A percentile compares a stretch with the other conserved stretches of the same genome.
Evolutionary conservation across 768 basidiomycete genomes (phyloP).

Genomic region (Flagelloscypha sp.): DNA sequence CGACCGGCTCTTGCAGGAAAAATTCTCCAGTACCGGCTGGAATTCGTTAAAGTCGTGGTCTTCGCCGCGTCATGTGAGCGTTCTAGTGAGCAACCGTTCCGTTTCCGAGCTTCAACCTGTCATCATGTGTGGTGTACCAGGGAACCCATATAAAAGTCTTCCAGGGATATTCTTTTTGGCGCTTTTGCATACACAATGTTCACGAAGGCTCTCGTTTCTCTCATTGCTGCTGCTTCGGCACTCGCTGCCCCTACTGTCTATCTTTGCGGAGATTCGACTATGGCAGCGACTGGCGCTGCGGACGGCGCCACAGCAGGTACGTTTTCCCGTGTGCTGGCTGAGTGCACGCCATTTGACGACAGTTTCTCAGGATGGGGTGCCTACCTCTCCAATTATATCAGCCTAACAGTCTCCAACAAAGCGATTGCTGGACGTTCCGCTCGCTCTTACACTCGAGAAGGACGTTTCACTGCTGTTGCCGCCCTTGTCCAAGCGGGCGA

Average conservation of each 20-base stretch:
- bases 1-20: no score
- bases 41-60: no score
- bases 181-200: slow-evolving; percentile 7
- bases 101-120: no score
- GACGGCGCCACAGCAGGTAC: slow-evolving; percentile 9
- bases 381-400: slow-evolving; percentile 3
- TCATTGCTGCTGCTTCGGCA: no score
- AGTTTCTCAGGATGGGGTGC: slow-evolving; percentile 15
- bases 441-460: slow-evolving; percentile 14
- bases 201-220: slow-evolving; percentile 7
- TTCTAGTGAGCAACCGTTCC: no score
- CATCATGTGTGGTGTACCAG: no score
- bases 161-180: neutral
- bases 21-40: no score
- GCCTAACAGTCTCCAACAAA: slow-evolving; percentile 11
- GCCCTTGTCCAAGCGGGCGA: slow-evolving; percentile 11
- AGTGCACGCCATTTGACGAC: neutral
- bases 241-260: slow-evolving; percentile 15
- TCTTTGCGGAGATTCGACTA: slow-evolving; percentile 15
- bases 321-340: neutral
- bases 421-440: slow-evolving; percentile 15
- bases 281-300: slow-evolving; percentile 12
- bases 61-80: no score
- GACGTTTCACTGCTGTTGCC: slow-evolving; percentile 7
- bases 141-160: slow-evolving; percentile 5